Evolutionary conservation across 805 yeast species (phyloP).

Genomic region (Sugiyamaella americana): DNA sequence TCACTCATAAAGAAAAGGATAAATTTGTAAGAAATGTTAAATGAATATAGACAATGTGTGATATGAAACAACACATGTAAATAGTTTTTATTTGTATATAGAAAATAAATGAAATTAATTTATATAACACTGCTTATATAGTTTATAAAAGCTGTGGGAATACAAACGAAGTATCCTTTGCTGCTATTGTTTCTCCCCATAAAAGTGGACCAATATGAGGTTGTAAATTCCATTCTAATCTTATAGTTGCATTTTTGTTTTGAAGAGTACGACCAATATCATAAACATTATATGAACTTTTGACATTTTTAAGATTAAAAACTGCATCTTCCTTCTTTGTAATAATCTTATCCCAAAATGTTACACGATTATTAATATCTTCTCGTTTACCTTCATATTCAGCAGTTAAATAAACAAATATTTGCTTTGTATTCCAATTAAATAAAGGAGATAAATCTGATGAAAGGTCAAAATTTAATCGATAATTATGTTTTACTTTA

Average conservation of each 20-base stretch:
- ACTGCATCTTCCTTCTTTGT: slow-evolving; percentile 51
- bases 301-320: slow-evolving; percentile 44
- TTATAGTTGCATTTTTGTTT: slow-evolving; percentile 57
- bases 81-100: not conserved
- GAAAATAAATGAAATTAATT: not conserved
- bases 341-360: slow-evolving; percentile 88
- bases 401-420: slow-evolving; percentile 86
- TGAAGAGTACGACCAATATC: slow-evolving; percentile 57
- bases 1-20: not conserved
- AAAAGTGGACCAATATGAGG: slow-evolving; percentile 80
- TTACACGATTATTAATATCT: slow-evolving; percentile 50
- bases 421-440: slow-evolving; percentile 96
- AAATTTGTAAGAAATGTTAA: not conserved
- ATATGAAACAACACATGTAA: not conserved
- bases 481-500: slow-evolving; percentile 70
- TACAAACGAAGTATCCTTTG: slow-evolving; percentile 14
- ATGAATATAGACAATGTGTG: not conserved
- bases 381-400: slow-evolving; percentile 54
- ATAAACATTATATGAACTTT: slow-evolving; percentile 81
- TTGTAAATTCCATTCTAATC: slow-evolving; percentile 85
- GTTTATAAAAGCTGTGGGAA: slow-evolving; percentile 13
- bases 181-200: slow-evolving; percentile 49
- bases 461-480: slow-evolving; percentile 63
- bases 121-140: not conserved
- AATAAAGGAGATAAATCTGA: slow-evolving; percentile 71